Evolutionary conservation across 2,329 filamentous ascomycete genomes (phyloP), one percentile per base, ranked within the genome.

Genomic region (Zymoseptoria passerinii): DNA sequence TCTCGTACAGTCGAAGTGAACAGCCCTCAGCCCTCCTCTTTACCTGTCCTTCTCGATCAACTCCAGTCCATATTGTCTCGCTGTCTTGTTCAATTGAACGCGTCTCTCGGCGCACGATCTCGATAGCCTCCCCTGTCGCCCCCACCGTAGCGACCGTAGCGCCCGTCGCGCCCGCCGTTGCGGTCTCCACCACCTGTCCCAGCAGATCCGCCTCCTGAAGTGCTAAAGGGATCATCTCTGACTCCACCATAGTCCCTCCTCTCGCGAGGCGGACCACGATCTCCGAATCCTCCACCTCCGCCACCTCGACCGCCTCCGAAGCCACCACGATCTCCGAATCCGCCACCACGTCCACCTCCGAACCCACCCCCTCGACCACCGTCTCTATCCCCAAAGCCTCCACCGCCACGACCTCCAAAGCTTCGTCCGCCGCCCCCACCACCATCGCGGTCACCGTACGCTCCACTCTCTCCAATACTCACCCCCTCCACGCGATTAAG

Each of bases 401-500:
- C 49, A 27, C 62, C 60, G 23, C 65, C 61, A 52, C 58, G 61
- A 40, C 63, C 49, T 27, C 60, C 62, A 53, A 53, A 59, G 16
- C 35, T 40, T 19, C 58, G 54, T 40, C 54, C 54, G 6, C 61
- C 59, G 29, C 62, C 59, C 50, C 61, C 54, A 10, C 55, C 40
- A n/a, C 54, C 55, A 23, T 54, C 50, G 48, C 59, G 35, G 27
- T 55, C 60, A n/a, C 48, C 23, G n/a, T 58, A 51, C 23, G 50
- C 27, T 13, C 27, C 49, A 27, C 65, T 60, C 28, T 61, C 7
- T 6, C 65, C 66, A 27, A 73, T 63, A 50, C 63, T 65, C 1
- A 75, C 53, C 9, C 72, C 73, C 7, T 66, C 63, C 0, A 73
- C 40, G 10, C 64, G 55, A 7, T 35, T 8, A 4, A 74, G 59